Evolutionary conservation across 1,139 yeast genomes (phyloP).

Genomic region (Diutina rugosa): DNA sequence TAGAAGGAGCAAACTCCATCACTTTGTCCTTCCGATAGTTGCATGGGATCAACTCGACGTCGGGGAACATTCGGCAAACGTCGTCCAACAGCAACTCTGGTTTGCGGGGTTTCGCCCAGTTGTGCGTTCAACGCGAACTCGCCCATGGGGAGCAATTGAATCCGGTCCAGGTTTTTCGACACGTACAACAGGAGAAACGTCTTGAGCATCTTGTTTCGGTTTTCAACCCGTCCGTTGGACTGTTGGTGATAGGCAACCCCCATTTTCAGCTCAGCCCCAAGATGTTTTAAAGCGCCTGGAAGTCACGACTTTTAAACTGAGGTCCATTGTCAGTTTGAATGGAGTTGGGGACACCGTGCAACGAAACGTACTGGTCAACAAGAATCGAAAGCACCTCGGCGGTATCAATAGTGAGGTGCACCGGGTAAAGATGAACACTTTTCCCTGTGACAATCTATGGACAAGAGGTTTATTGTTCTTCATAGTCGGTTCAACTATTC

Average conservation of each 20-base stretch:
- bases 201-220: neutral
- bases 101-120: too few relatives aligned
- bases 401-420: neutral
- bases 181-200: neutral
- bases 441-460: too few relatives aligned
- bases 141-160: neutral
- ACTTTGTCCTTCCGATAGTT: too few relatives aligned
- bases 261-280: neutral
- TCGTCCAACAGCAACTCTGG: too few relatives aligned
- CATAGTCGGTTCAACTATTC: too few relatives aligned
- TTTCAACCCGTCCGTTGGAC: neutral
- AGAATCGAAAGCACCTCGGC: neutral
- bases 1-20: too few relatives aligned
- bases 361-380: neutral
- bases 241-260: neutral
- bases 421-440: neutral
- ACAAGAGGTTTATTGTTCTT: too few relatives aligned
- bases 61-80: too few relatives aligned
- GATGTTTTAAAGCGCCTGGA: neutral
- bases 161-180: neutral
- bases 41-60: too few relatives aligned
- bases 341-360: neutral
- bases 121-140: neutral
- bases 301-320: neutral
- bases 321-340: neutral